Evolutionary conservation across 164 flowering plant genomes (phyloP).

Genomic region (Sedum album): DNA sequence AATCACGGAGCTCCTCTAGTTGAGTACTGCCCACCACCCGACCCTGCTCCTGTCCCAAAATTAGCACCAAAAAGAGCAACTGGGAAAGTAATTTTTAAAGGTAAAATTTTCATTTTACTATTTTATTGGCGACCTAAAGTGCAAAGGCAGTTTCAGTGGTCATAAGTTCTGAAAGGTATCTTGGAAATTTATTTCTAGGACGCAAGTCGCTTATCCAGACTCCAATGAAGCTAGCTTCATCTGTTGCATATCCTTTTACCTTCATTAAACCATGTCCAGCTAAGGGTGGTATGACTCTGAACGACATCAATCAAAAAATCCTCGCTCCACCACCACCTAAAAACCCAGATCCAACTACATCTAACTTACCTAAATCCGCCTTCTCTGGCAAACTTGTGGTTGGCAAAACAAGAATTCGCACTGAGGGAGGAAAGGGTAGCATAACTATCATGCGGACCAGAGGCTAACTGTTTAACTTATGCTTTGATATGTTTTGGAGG

Average conservation of each 20-base stretch:
- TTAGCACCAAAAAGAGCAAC: slow-evolving; percentile 17
- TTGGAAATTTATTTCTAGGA: slow-evolving; percentile 28
- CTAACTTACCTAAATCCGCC: slow-evolving; percentile 73
- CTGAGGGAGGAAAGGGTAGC: slow-evolving; percentile 97
- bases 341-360: slow-evolving; percentile 31
- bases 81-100: slow-evolving; percentile 53
- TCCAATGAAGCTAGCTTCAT: slow-evolving; percentile 57
- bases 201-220: slow-evolving; percentile 49
- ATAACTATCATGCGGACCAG: slow-evolving; percentile 92
- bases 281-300: slow-evolving; percentile 76
- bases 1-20: slow-evolving; percentile 20
- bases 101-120: slow-evolving; percentile 17
- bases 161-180: not conserved
- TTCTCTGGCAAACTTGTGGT: slow-evolving; percentile 98
- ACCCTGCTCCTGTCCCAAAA: not conserved
- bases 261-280: slow-evolving; percentile 78
- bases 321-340: slow-evolving; percentile 61
- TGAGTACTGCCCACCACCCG: not conserved
- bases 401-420: slow-evolving; percentile 80
- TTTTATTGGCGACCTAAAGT: not conserved
- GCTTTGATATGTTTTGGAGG: slow-evolving; percentile 12
- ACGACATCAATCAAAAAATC: slow-evolving; percentile 83
- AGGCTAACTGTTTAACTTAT: slow-evolving; percentile 35
- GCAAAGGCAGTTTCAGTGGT: not conserved
- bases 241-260: slow-evolving; percentile 83